Percentiles rank a stretch among this genome's conserved stretches.
These are phyloP conservation scores for Backusella tarrabulga DNA, from an alignment of 192 early-diverging fungal genomes.

Conservation along the genomic window DNA sequence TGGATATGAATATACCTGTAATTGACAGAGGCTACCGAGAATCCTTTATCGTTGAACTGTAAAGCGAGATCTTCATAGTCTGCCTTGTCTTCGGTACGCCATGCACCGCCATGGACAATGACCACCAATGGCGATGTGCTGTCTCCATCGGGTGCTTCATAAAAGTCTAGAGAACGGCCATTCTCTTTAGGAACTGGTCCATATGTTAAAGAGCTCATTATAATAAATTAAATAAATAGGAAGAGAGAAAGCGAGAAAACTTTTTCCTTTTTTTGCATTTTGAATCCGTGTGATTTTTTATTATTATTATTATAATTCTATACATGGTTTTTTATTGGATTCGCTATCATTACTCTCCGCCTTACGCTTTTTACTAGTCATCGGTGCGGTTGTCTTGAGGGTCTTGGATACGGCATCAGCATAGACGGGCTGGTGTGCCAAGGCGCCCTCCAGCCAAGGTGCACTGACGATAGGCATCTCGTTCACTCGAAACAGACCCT, in stretches of 20 bases:
- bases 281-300: not conserved
- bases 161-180: conserved; percentile 60
- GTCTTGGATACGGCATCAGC: not conserved
- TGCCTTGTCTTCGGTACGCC: conserved; percentile 76
- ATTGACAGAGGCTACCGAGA: conserved; percentile 67
- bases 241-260: not conserved
- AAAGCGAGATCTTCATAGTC: conserved; percentile 53
- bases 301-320: not conserved
- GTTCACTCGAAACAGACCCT: not conserved
- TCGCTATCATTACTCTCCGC: not conserved
- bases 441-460: not conserved
- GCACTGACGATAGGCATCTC: not conserved
- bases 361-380: not conserved
- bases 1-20: conserved; percentile 60
- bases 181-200: not conserved
- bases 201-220: not conserved
- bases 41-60: conserved; percentile 43
- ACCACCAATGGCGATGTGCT: conserved; percentile 53
- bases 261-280: not conserved
- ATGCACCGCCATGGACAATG: conserved; percentile 86
- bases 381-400: conserved; percentile 15
- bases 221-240: not conserved
- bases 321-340: not conserved
- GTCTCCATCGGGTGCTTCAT: conserved; percentile 39
- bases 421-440: not conserved